Conservation (phyloP, 1,139 yeast species). For the Zhuliangozyma parablackwelliae region DNA sequence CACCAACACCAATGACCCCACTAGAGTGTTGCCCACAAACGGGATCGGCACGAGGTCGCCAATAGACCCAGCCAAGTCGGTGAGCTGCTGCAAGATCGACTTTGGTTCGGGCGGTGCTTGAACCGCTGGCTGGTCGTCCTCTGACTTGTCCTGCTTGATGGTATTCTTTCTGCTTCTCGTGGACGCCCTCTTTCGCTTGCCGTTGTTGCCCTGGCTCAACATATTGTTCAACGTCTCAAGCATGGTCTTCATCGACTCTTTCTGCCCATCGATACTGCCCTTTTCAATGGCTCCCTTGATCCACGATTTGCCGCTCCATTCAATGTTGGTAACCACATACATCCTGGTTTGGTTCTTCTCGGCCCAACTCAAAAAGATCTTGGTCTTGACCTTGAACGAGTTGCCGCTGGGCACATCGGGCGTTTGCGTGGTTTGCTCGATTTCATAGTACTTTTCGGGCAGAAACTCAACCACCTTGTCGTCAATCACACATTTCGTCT, state of each 20-base stretch:
- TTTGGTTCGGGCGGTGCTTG: conserved; percentile 6
- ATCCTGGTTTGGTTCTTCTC: conserved; percentile 62
- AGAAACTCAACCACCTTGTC: conserved; percentile 69
- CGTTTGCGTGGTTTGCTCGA: conserved; percentile 66
- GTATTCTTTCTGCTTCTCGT: conserved; percentile 18
- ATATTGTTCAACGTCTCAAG: conserved; percentile 53
- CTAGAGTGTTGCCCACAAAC: conserved; percentile 19
- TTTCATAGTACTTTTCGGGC: conserved; percentile 50
- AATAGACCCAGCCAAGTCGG: conserved; percentile 22
- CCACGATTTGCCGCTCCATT: conserved; percentile 95
- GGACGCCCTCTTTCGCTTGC: conserved; percentile 24
- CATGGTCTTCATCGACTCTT: conserved; percentile 58
- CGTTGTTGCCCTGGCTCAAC: conserved; percentile 19
- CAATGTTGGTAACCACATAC: conserved; percentile 60
- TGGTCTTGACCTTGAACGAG: conserved; percentile 71
- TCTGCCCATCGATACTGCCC: conserved; percentile 89
- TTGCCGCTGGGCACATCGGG: conserved; percentile 97
- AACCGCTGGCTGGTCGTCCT: conserved; percentile 7
- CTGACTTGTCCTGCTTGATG: conserved; percentile 11
- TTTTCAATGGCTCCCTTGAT: conserved; percentile 87
- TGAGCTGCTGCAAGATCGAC: conserved; percentile 17
- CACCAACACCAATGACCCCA: conserved; percentile 19
- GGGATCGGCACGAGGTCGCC: conserved; percentile 31
- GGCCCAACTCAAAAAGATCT: conserved; percentile 72
- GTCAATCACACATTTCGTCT: conserved; percentile 74